Conservation (phyloP, 164 flowering plant genomes). For the Platanus orientalis region DNA sequence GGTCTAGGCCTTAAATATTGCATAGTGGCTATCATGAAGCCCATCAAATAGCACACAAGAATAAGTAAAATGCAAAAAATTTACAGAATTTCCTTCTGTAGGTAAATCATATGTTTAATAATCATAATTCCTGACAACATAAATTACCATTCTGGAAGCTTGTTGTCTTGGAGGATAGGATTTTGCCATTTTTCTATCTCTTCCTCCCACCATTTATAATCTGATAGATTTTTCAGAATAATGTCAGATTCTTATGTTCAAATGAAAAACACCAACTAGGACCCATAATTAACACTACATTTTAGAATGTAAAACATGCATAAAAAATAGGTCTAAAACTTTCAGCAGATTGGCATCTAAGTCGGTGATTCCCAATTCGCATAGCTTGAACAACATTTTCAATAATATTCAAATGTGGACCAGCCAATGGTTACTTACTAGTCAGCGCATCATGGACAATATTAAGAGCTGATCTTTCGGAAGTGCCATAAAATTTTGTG, state of each 20-base stretch:
- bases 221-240: conserved; percentile 36
- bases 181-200: conserved; percentile 96
- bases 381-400: neutral
- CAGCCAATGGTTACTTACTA: conserved; percentile 45
- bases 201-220: conserved; percentile 95
- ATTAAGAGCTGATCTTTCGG: conserved; percentile 69
- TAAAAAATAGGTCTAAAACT: neutral
- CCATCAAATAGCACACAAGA: too few relatives aligned
- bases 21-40: too few relatives aligned
- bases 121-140: neutral
- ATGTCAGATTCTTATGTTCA: neutral
- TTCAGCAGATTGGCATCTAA: neutral
- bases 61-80: too few relatives aligned
- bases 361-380: neutral
- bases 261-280: neutral
- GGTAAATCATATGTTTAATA: too few relatives aligned
- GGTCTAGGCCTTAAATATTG: too few relatives aligned
- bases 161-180: conserved; percentile 75
- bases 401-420: neutral
- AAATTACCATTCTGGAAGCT: conserved; percentile 89
- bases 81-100: too few relatives aligned
- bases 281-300: neutral
- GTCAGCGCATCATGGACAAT: conserved; percentile 86
- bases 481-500: conserved; percentile 90
- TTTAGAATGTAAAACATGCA: neutral